A percentile compares a stretch with the other conserved stretches of the same genome.
Evolutionary conservation across 2,329 filamentous ascomycete species (phyloP).

Genomic region (Thermothelomyces thermophilus): DNA sequence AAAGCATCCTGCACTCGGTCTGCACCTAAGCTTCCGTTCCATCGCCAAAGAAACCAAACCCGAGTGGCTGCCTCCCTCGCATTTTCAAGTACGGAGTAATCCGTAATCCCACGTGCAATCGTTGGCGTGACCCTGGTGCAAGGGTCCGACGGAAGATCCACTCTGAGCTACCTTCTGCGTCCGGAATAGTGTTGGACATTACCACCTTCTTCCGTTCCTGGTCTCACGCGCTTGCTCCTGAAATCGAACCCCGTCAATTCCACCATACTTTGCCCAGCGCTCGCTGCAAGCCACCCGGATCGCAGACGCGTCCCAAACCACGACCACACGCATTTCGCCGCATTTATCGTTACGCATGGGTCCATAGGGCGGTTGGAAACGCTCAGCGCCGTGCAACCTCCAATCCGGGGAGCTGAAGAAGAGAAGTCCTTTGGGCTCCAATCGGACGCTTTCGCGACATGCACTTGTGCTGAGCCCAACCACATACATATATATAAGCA

Average conservation of each 20-base stretch:
- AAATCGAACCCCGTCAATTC: background rate
- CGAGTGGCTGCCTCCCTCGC: background rate
- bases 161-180: slow-evolving; percentile 3
- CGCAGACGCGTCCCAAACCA: background rate
- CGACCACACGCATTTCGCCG: background rate
- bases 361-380: background rate
- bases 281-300: background rate
- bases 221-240: background rate
- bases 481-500: no score
- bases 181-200: background rate
- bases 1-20: no score
- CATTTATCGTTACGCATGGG: slow-evolving; percentile 1
- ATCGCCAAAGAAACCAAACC: background rate
- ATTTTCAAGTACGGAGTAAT: no score
- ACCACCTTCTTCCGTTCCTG: background rate
- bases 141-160: slow-evolving; percentile 8
- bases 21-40: background rate
- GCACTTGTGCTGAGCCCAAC: background rate
- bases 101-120: slow-evolving; percentile 9
- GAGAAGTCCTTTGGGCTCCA: background rate
- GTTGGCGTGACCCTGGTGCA: background rate
- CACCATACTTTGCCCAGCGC: background rate
- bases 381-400: background rate
- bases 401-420: background rate
- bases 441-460: slow-evolving; percentile 10